Percentiles rank a stretch among this genome's conserved stretches.
These are phyloP conservation scores for Aureobasidium sp. DNA, from an alignment of 2,329 filamentous ascomycete genomes.

Conservation along the genomic window DNA sequence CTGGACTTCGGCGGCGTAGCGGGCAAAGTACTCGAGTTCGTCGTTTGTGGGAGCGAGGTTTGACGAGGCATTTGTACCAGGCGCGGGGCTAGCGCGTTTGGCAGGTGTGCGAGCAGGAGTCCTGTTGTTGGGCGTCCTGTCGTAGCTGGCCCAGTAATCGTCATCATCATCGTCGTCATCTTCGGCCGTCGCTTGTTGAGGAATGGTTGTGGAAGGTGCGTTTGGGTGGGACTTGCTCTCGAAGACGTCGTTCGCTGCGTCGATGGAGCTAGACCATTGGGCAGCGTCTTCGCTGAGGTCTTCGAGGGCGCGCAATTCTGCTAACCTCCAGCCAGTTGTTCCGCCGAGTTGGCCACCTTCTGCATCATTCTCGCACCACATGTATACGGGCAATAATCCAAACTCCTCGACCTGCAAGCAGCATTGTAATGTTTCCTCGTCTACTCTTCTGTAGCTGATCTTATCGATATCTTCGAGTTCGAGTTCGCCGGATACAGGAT, in stretches of 20 bases:
- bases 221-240: constrained; percentile 28
- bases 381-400: constrained; percentile 54
- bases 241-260: constrained; percentile 43
- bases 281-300: constrained; percentile 44
- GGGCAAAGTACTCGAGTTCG: constrained; percentile 66
- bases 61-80: constrained; percentile 24
- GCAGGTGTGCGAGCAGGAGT: constrained; percentile 48
- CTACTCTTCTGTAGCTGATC: constrained; percentile 57
- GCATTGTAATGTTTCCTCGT: constrained; percentile 66
- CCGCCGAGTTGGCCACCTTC: constrained; percentile 40
- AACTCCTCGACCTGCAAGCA: constrained; percentile 54
- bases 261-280: constrained; percentile 48
- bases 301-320: constrained; percentile 55
- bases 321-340: constrained; percentile 60
- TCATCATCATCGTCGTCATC: constrained; percentile 53
- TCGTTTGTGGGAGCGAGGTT: constrained; percentile 21
- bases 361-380: constrained; percentile 60
- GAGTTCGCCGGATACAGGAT: constrained; percentile 71
- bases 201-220: neutral
- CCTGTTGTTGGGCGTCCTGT: constrained; percentile 53
- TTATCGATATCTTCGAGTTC: constrained; percentile 61
- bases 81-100: constrained; percentile 52
- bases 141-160: constrained; percentile 68
- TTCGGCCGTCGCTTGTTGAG: neutral
- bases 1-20: constrained; percentile 66